phyloP scores from a whole-genome alignment of 2,329 filamentous ascomycete genomes.

The Epichloe gansuensis region DNA sequence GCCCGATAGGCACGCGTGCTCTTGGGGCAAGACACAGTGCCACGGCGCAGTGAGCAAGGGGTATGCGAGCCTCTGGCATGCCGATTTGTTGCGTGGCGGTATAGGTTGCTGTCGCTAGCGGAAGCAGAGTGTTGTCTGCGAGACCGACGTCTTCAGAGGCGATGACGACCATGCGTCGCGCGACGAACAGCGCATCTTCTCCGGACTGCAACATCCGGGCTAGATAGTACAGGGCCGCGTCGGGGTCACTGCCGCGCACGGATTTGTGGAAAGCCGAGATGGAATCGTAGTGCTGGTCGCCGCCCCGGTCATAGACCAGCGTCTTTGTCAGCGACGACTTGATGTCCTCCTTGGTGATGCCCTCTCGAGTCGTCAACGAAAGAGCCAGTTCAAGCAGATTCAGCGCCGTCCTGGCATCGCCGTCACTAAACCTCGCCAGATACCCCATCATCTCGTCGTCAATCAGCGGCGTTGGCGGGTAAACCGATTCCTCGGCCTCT shows the following conservation, averaged over 20 bases:
- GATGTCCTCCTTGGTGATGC: constrained; percentile 62
- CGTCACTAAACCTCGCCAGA: constrained; percentile 76
- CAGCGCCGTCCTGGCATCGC: constrained; percentile 83
- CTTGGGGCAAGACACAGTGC: constrained; percentile 72
- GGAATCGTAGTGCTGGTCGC: constrained; percentile 95
- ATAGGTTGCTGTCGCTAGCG: constrained; percentile 76
- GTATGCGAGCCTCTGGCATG: constrained; percentile 88
- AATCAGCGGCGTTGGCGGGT: constrained; percentile 44
- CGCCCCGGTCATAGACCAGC: constrained; percentile 84
- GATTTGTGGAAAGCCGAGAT: constrained; percentile 97
- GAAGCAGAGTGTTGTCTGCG: constrained; percentile 73
- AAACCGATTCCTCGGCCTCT: constrained; percentile 38
- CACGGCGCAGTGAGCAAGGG: constrained; percentile 75
- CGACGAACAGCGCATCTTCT: constrained; percentile 87
- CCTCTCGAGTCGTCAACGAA: constrained; percentile 46
- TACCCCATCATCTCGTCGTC: constrained; percentile 70
- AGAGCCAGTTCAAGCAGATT: constrained; percentile 87
- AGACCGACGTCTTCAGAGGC: constrained; percentile 89
- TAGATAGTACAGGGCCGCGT: constrained; percentile 88
- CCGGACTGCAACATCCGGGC: constrained; percentile 91
- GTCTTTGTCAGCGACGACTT: constrained; percentile 82
- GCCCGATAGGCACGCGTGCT: constrained; percentile 78
- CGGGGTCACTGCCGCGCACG: constrained; percentile 72
- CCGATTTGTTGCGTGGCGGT: constrained; percentile 86
- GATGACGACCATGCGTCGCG: constrained; percentile 85